Evolutionary conservation across 306 rosid species (phyloP), one percentile per base, ranked within the genome.

Genomic region (Prunus campanulata): DNA sequence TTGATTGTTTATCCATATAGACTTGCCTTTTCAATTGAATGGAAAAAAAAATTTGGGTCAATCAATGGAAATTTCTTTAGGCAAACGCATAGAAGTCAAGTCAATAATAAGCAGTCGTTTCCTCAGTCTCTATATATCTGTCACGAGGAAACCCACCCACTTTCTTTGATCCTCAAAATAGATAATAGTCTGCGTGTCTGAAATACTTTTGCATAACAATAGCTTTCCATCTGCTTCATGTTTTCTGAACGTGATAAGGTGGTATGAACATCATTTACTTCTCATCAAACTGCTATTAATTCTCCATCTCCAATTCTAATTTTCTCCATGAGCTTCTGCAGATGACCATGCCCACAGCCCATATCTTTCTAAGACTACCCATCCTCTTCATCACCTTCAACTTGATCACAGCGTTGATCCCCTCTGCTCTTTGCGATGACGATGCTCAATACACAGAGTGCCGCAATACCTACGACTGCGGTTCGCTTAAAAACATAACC

Each of bases 391-490:
- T 50, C 62, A 11, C 76, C 50, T 30, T 2, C 68, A 65, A 60
- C 1, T 20, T 64, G 2, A n/a, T 70, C 49, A 0, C 32, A 16
- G 48, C 8, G 4, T 3, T 59, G 2, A 57, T 76, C 51, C 77
- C 42, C 32, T 67, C 85, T 15, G 25, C n/a, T 11, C 20, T 3
- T 15, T 15, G 78, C 24, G 20, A 47, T n/a, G 70, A 72, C 6
- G 49, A 22, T 18, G 1, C 2, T 5, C 12, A 0, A 1, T 79
- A 52, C 69, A 2, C 51, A 0, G 24, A 5, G 3, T 90, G 95
- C 77, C 2, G 15, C 16, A 0, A 1, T 13, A 13, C 7, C 0
- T 87, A 77, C 87, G 22, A 4, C 9, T 89, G 92, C 13, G 90
- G 87, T 20, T 0, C 0, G 0, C 1, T 89, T 1, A 1, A 8